Percentiles rank a stretch among this genome's conserved stretches.
These are phyloP conservation scores for Senna tora DNA, from an alignment of 306 rosid genomes.

Conservation along the genomic window DNA sequence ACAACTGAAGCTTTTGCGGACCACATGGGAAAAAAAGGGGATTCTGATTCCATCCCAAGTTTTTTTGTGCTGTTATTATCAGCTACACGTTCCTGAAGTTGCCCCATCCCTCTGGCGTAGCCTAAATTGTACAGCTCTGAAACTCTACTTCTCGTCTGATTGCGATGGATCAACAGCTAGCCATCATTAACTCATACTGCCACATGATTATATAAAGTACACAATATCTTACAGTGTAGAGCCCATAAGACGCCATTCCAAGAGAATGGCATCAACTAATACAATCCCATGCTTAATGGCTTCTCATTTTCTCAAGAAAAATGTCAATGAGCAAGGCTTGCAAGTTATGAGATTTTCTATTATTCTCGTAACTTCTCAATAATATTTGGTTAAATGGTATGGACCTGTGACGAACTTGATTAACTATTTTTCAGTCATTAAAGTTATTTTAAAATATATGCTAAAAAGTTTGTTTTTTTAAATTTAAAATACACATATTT, in stretches of 20 bases:
- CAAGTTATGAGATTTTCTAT: not conserved
- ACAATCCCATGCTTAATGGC: not conserved
- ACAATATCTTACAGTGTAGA: not conserved
- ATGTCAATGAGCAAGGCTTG: not conserved
- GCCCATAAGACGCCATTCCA: not conserved
- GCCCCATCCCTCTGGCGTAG: constrained; percentile 44
- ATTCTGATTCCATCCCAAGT: constrained; percentile 57
- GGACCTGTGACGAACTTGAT: too few relatives aligned
- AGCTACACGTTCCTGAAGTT: constrained; percentile 28
- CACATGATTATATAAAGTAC: constrained; percentile 22
- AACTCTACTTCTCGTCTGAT: constrained; percentile 32
- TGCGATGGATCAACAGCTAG: constrained; percentile 26
- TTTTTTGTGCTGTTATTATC: constrained; percentile 39
- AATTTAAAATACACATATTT: too few relatives aligned
- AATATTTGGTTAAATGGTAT: too few relatives aligned
- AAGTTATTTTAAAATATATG: too few relatives aligned
- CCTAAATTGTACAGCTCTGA: constrained; percentile 37
- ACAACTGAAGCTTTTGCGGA: constrained; percentile 41
- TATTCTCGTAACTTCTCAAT: not conserved
- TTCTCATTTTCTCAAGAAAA: not conserved
- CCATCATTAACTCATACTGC: constrained; percentile 5
- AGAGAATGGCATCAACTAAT: not conserved
- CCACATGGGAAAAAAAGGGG: constrained; percentile 35
- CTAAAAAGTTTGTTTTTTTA: too few relatives aligned
- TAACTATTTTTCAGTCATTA: too few relatives aligned